Evolutionary conservation across 2,329 filamentous ascomycete species (phyloP).

Genomic region (Ilyonectria mors-panacis): DNA sequence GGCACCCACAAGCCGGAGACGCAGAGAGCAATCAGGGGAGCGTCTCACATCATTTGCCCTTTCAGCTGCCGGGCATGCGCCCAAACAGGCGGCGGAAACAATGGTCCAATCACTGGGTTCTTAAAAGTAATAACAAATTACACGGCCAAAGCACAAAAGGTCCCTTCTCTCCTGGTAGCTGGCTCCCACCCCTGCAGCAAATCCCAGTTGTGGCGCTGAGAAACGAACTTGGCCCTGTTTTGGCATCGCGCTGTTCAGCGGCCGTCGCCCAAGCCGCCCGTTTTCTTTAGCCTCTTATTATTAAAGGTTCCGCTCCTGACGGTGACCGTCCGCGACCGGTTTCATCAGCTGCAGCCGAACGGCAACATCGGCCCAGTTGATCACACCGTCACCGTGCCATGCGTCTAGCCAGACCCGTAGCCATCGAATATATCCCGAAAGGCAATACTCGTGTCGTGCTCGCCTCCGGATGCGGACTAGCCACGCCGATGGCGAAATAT

Average conservation of each 20-base stretch:
- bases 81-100: not conserved
- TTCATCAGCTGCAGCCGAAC: slow-evolving; percentile 7
- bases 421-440: not conserved
- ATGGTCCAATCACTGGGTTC: slow-evolving; percentile 15
- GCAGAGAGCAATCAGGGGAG: not conserved
- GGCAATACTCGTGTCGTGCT: not conserved
- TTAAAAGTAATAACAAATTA: slow-evolving; percentile 15
- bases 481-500: slow-evolving; percentile 12
- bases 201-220: slow-evolving; percentile 28
- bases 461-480: not conserved
- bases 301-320: not conserved
- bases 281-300: not conserved
- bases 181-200: slow-evolving; percentile 1
- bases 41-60: not conserved
- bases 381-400: not conserved
- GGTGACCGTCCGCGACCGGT: not conserved
- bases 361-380: not conserved
- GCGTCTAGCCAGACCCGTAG: not conserved
- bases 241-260: not conserved
- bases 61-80: not conserved
- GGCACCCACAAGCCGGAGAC: not conserved
- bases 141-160: not conserved
- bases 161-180: not conserved
- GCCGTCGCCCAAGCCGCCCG: not conserved
- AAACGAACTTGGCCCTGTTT: not conserved